Conservation (phyloP, 257 asterid genomes). For the Ballota nigra region DNA sequence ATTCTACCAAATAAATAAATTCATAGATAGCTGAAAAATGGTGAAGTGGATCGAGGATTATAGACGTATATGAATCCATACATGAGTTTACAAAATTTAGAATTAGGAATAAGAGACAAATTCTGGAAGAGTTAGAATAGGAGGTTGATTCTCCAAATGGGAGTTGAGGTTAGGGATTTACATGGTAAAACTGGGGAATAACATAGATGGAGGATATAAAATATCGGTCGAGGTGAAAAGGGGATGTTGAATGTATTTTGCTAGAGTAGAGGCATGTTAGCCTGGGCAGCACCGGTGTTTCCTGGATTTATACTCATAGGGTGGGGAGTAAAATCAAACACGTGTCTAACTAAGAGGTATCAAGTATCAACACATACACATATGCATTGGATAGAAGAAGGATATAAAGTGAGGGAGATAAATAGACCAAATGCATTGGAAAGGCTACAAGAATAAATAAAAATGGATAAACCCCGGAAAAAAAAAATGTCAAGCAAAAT, state of each 20-base stretch:
- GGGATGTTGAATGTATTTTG: too few relatives aligned
- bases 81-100: not conserved
- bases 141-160: not conserved
- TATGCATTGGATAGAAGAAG: too few relatives aligned
- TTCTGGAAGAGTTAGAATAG: not conserved
- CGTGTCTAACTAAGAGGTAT: too few relatives aligned
- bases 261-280: too few relatives aligned
- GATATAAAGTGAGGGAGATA: not conserved
- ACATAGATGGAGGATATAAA: not conserved
- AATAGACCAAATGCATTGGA: not conserved
- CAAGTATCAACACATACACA: too few relatives aligned
- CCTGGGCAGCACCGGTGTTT: too few relatives aligned
- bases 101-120: not conserved
- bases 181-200: not conserved
- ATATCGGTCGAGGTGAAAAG: not conserved
- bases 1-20: not conserved
- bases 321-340: too few relatives aligned
- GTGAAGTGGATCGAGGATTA: not conserved
- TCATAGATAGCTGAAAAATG: not conserved
- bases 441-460: constrained; percentile 2
- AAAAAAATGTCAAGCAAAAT: not conserved
- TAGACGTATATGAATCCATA: not conserved
- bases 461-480: constrained; percentile 12
- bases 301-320: too few relatives aligned
- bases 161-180: not conserved